These are phyloP conservation scores for Strigomonas oncopelti DNA, from an alignment of 208 protist genomes.

Conservation along the genomic window DNA sequence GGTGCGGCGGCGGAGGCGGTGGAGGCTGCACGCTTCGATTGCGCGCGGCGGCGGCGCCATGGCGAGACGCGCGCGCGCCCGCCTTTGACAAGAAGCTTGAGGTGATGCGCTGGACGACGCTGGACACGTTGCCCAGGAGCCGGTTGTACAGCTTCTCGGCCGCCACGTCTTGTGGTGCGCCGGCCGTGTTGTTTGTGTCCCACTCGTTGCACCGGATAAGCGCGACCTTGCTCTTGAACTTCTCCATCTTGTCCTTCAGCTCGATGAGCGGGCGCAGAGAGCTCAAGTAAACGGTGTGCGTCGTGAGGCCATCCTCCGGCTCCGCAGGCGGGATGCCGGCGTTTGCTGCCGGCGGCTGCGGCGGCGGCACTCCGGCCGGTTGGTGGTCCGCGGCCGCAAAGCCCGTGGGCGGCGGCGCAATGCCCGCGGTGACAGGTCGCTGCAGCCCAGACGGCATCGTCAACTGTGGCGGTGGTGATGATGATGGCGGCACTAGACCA, in stretches of 20 bases:
- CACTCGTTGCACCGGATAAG: conserved; percentile 51
- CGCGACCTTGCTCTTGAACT: conserved; percentile 25
- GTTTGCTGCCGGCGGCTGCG: neutral
- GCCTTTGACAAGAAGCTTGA: conserved; percentile 48
- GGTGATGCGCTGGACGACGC: conserved; percentile 57
- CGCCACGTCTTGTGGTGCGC: conserved; percentile 44
- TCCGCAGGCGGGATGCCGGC: neutral
- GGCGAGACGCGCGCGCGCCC: conserved; percentile 11
- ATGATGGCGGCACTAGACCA: too few relatives aligned
- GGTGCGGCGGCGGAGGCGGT: too few relatives aligned
- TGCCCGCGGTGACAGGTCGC: too few relatives aligned
- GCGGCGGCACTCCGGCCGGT: neutral
- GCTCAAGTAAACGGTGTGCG: conserved; percentile 29
- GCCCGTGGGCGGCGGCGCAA: too few relatives aligned
- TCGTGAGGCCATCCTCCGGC: conserved; percentile 1
- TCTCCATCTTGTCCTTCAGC: conserved; percentile 32
- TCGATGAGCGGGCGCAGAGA: conserved; percentile 46
- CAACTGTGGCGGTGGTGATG: too few relatives aligned
- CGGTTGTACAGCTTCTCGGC: conserved; percentile 42
- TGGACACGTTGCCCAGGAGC: conserved; percentile 30
- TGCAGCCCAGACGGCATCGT: too few relatives aligned
- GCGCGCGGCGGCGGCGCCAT: neutral
- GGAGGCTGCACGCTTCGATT: too few relatives aligned
- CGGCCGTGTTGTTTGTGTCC: conserved; percentile 44
- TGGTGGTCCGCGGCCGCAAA: neutral